A percentile compares a stretch with the other conserved stretches of the same genome.
Evolutionary conservation across 495 filamentous ascomycete species (phyloP).

Genomic region (Daldinia decipiens): DNA sequence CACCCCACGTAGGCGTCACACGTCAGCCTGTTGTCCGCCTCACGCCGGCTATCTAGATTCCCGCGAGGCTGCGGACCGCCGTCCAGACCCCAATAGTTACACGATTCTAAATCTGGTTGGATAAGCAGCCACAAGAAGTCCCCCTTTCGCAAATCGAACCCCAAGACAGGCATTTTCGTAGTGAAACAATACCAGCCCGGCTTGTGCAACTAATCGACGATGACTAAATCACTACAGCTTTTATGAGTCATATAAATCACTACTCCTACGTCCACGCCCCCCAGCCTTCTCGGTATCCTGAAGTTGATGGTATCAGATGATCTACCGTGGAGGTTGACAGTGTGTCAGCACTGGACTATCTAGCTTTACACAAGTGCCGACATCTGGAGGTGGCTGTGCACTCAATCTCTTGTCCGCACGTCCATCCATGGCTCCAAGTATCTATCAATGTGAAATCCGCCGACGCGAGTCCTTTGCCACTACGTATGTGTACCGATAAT

Average conservation of each 20-base stretch:
- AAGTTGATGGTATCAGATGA: slow-evolving; percentile 18
- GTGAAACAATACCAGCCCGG: slow-evolving; percentile 5
- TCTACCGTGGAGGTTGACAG: slow-evolving; percentile 14
- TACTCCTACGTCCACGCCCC: slow-evolving; percentile 26
- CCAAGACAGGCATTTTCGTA: slow-evolving; percentile 12
- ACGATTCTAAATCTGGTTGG: slow-evolving; percentile 13
- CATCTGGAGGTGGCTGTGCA: slow-evolving; percentile 41
- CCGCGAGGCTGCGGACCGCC: slow-evolving; percentile 19
- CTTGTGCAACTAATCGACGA: slow-evolving; percentile 20
- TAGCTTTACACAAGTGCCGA: slow-evolving; percentile 10
- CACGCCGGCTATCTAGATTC: slow-evolving; percentile 20
- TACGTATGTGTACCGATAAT: background rate
- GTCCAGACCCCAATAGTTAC: slow-evolving; percentile 17
- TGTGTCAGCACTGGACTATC: slow-evolving; percentile 24
- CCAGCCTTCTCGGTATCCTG: slow-evolving; percentile 13
- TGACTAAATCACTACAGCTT: background rate
- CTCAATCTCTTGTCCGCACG: slow-evolving; percentile 2
- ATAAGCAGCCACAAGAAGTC: background rate
- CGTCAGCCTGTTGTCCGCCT: slow-evolving; percentile 38
- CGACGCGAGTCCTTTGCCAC: background rate
- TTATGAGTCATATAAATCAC: slow-evolving; percentile 37
- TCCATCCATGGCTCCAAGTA: slow-evolving; percentile 28
- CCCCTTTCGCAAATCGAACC: slow-evolving; percentile 7
- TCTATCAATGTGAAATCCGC: slow-evolving; percentile 1
- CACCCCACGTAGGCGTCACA: slow-evolving; percentile 27